phyloP scores from a whole-genome alignment of 371 early-diverging fungal genomes.

The Actinomucor elegans region DNA sequence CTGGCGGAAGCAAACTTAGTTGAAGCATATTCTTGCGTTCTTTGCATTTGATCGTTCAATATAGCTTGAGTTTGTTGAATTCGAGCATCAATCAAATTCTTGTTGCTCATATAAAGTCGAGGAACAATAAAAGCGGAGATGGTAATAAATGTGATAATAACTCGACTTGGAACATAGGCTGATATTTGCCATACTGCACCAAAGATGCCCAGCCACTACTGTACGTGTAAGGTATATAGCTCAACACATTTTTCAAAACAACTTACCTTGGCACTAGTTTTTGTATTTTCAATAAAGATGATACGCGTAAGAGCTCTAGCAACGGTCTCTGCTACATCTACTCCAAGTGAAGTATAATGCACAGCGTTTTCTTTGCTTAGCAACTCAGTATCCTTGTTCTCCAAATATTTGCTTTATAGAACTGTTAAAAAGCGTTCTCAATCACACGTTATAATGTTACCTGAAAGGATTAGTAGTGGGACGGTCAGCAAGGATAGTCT shows the following conservation, averaged over 20 bases:
- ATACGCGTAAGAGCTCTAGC: conserved; percentile 27
- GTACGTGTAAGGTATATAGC: too few species aligned
- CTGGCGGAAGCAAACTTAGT: neutral
- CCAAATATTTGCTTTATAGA: neutral
- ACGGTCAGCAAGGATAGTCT: neutral
- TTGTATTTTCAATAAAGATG: conserved; percentile 29
- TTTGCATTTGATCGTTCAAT: conserved; percentile 1
- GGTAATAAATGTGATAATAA: conserved; percentile 13
- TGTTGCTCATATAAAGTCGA: conserved; percentile 31
- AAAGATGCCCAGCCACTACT: conserved; percentile 30
- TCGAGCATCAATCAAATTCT: conserved; percentile 34
- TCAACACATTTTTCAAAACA: neutral
- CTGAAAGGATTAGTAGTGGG: conserved; percentile 1
- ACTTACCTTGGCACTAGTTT: conserved; percentile 28
- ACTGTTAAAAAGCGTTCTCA: neutral
- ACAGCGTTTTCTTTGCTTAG: conserved; percentile 17
- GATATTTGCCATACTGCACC: conserved; percentile 29
- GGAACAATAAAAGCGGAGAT: conserved; percentile 30
- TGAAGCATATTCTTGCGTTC: neutral
- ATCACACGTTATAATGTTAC: neutral
- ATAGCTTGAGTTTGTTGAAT: conserved; percentile 29
- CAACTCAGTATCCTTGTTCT: neutral
- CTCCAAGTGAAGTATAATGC: conserved; percentile 24
- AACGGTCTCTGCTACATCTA: conserved; percentile 24
- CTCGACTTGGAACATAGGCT: conserved; percentile 24